Evolutionary conservation across 106 monocot species (phyloP).

Genomic region (Dendrobium catenatum): DNA sequence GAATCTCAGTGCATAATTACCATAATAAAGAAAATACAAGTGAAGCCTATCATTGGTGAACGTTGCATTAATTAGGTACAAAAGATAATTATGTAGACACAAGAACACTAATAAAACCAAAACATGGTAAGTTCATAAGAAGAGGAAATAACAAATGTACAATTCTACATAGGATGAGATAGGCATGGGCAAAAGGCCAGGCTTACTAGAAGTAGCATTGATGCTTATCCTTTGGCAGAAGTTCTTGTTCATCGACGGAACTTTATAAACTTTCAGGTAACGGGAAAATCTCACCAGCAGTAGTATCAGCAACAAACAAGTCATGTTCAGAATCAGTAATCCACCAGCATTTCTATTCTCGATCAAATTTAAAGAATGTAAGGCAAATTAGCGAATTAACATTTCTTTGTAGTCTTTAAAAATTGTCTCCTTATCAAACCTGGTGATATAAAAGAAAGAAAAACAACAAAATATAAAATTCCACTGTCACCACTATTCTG

Average conservation of each 20-base stretch:
- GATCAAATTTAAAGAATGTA: neutral
- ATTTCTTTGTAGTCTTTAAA: neutral
- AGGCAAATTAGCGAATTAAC: neutral
- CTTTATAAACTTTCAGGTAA: neutral
- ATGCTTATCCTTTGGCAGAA: neutral
- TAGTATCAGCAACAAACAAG: slow-evolving; percentile 1
- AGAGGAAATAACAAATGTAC: neutral
- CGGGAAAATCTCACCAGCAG: slow-evolving; percentile 5
- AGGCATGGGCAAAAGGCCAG: neutral
- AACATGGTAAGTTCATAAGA: neutral
- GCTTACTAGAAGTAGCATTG: slow-evolving; percentile 5
- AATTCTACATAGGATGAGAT: neutral
- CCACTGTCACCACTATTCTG: neutral
- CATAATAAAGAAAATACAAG: neutral
- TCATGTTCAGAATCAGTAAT: neutral
- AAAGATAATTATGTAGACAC: neutral
- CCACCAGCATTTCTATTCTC: slow-evolving; percentile 3
- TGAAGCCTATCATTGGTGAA: neutral
- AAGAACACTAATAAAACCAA: neutral
- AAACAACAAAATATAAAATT: neutral
- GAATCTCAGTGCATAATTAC: neutral
- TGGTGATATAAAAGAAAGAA: neutral
- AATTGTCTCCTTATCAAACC: neutral
- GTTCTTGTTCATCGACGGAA: neutral
- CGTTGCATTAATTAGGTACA: neutral